Base-by-base conservation (phyloP, 805 yeast genomes). In the Candida khao-thaluensis region DNA sequence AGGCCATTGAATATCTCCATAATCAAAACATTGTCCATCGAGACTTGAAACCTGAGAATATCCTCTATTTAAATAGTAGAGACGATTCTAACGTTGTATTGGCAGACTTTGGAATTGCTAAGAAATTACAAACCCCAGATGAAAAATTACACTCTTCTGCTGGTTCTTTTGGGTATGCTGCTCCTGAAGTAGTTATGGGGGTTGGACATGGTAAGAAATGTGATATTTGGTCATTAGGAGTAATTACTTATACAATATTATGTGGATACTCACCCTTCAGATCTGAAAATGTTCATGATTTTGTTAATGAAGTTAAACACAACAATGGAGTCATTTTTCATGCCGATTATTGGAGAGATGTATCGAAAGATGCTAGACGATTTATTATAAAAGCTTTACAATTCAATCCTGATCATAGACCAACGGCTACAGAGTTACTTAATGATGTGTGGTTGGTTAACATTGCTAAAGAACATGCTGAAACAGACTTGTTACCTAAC, bases 81-180 rank as follows among this genome's bases (percentile, higher is more conserved):
- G 56, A 60, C 4, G 72, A 80, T 45, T 81, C 95, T 7, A 80
- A 77, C 39, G 71, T 91, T 24, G 96, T 90, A 8, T 69, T 91
- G 47, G 96, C 97, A 1, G 99, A 91, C 64, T 91, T 91, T 61
- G 99, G 99, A 35, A 93, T 91, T 45, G 96, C 98, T 23, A 87
- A 87, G 59, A 74, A 77, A 51, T 66, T 91, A 47, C 69, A 72
- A 42, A 60, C 71, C 9, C 72, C 78, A 3, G 75, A 79, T 49
- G 87, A 84, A 40, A 66, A 77, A 43, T 68, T 87, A 43, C 79
- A 73, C 22, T 69, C 82, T 16, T 81, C 85, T 29, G 95, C 96
- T 1, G 98, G 98, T 1, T 85, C 96, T 1, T 81, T 87, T 62
- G 98, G 99, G 1, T 91, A 91, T 59, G 96, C 95, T 23, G 98